Evolutionary conservation across 1,139 yeast species (phyloP), one percentile per base, ranked within the genome.

Genomic region (Kodamaea anthophila): DNA sequence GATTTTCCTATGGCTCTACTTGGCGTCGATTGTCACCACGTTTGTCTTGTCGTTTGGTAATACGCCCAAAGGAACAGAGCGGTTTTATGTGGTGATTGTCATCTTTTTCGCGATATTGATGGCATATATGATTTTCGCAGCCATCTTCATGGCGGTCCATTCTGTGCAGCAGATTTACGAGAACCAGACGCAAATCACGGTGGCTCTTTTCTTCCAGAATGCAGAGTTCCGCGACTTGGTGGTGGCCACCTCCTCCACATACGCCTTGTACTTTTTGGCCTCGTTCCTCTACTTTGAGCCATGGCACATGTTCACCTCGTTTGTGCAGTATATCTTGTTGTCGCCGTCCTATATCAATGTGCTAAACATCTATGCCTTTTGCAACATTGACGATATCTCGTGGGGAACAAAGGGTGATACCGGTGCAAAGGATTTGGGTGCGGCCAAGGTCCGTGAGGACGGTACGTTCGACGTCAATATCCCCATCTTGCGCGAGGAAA

Each of bases 1-100:
- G 6, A 69, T 88, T 1, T 82, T 91, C 49, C 58, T 88, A 11
- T 91, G 97, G 96, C 60, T 91, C 21, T 91, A 91, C 49, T 68
- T 86, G 34, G 85, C 91, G 3, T 85, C 94, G 9, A 57, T 91
- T n/a, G 82, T 86, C 10, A 82, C 96, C 2, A 86, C 95, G 11
- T 91, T 91, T 55, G 88, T 91, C 32, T 61, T 91, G 39, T 79
- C 96, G 29, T 80, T 91, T 56, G 98, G 98, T 50, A 91, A 91
- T 53, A 80, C 88, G 35, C 98, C 98, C 2, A 81, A 79, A 45
- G 96, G 97, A 23, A 86, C 97, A 0, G 85, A 83, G 40, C 66
- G 65, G 44, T 83, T 86, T 45, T 91, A 91, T 52, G 58, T 84
- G 37, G 73, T 81, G n/a, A 85, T 88, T 45, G 94, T 85, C 32